Evolutionary conservation across 140 eudicot genomes (phyloP).

Genomic region (Senecio squalidus): DNA sequence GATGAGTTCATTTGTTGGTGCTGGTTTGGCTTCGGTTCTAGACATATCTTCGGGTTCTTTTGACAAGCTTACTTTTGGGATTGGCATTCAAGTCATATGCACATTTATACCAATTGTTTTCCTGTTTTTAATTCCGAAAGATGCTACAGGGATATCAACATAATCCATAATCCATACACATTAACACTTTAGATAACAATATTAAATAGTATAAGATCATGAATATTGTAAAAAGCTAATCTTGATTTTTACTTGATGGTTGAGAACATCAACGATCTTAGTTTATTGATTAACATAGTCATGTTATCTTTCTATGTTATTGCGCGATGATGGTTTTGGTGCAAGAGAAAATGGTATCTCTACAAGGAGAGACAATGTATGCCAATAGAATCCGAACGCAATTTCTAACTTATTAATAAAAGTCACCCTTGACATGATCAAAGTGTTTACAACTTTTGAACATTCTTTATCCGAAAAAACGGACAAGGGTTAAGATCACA

Average conservation of each 20-base stretch:
- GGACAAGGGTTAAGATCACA: too few relatives aligned
- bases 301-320: background rate
- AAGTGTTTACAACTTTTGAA: too few relatives aligned
- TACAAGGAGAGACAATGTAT: too few relatives aligned
- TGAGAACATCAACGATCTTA: background rate
- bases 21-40: slow-evolving; percentile 73
- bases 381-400: too few relatives aligned
- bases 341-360: background rate
- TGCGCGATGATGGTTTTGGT: background rate
- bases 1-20: slow-evolving; percentile 72
- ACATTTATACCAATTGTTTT: slow-evolving; percentile 62
- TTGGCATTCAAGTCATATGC: slow-evolving; percentile 64
- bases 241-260: background rate
- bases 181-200: slow-evolving; percentile 4
- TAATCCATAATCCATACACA: slow-evolving; percentile 16
- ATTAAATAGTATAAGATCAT: background rate
- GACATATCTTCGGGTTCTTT: slow-evolving; percentile 78
- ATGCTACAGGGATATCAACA: slow-evolving; percentile 78
- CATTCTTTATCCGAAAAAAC: too few relatives aligned
- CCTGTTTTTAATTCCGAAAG: slow-evolving; percentile 87
- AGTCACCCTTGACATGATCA: too few relatives aligned
- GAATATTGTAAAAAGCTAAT: background rate
- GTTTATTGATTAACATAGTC: too few relatives aligned
- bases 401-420: too few relatives aligned
- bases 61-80: slow-evolving; percentile 62